These are phyloP conservation scores for Ascochyta lentis DNA, from an alignment of 2,329 filamentous ascomycete genomes.

Conservation along the genomic window DNA sequence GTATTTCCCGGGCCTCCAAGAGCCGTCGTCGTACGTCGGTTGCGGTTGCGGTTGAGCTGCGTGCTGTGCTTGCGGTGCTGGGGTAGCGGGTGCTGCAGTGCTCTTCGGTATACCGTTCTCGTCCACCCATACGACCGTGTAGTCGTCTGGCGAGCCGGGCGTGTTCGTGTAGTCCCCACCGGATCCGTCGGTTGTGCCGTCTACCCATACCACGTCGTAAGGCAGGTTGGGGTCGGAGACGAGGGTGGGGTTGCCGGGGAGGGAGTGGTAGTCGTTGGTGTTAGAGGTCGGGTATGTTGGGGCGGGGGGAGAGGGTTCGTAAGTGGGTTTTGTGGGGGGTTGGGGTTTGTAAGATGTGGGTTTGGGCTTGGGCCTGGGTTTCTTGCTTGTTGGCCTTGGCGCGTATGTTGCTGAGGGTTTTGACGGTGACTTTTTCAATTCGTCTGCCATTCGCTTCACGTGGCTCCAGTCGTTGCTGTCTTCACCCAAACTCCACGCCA, in stretches of 20 bases:
- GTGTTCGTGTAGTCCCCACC: background rate
- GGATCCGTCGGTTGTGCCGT: constrained; percentile 19
- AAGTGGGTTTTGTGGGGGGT: background rate
- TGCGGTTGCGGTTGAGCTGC: background rate
- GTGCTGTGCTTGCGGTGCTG: too few relatives aligned
- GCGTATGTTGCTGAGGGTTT: background rate
- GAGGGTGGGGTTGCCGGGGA: constrained; percentile 5
- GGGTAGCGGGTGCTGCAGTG: background rate
- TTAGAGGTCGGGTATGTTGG: background rate
- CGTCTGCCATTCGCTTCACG: constrained; percentile 51
- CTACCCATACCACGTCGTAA: constrained; percentile 25
- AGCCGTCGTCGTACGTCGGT: constrained; percentile 2
- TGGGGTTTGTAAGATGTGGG: background rate
- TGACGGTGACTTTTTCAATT: constrained; percentile 18
- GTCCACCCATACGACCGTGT: constrained; percentile 1
- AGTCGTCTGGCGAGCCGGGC: constrained; percentile 19
- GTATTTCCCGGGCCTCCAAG: constrained; percentile 6
- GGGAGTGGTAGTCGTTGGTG: background rate
- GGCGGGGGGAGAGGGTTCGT: background rate
- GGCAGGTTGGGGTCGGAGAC: constrained; percentile 8
- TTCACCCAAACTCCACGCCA: constrained; percentile 78
- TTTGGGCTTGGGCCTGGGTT: background rate
- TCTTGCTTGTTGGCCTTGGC: background rate
- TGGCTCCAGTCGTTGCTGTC: constrained; percentile 57
- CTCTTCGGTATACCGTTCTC: background rate